These are phyloP conservation scores for Neurospora sp. DNA, from an alignment of 495 filamentous ascomycete genomes.

Conservation along the genomic window DNA sequence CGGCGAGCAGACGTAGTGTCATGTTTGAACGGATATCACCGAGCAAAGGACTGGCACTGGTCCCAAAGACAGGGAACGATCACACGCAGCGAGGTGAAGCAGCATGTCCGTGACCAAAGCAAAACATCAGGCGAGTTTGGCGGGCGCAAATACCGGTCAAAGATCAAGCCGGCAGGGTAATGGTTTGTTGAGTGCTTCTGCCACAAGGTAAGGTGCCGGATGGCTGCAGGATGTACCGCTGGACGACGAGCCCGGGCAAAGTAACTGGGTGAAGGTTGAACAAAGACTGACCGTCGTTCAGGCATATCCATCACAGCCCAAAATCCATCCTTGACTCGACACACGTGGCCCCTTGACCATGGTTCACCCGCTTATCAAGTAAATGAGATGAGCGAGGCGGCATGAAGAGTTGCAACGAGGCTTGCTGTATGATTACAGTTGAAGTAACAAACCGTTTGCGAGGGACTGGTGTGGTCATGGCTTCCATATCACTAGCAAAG, in stretches of 20 bases:
- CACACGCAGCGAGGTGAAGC: constrained; percentile 36
- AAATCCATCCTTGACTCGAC: constrained; percentile 38
- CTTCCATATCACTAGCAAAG: not conserved
- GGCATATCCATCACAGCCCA: constrained; percentile 24
- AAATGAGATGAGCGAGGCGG: not conserved
- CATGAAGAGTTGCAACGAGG: not conserved
- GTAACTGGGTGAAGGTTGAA: constrained; percentile 28
- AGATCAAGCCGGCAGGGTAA: constrained; percentile 31
- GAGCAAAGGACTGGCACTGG: constrained; percentile 9
- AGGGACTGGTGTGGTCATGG: not conserved
- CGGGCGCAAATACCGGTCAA: constrained; percentile 34
- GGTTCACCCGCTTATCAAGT: not conserved
- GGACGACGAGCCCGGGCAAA: constrained; percentile 23
- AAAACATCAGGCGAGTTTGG: constrained; percentile 39
- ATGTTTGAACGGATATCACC: not conserved
- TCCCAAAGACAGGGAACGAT: constrained; percentile 29
- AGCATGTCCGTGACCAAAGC: constrained; percentile 25
- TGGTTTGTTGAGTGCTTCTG: constrained; percentile 36
- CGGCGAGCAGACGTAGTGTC: not conserved
- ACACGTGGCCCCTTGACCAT: constrained; percentile 31
- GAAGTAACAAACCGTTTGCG: not conserved
- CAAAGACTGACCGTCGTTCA: constrained; percentile 31
- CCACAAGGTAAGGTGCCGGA: constrained; percentile 33
- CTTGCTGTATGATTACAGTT: not conserved
- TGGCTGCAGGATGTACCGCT: constrained; percentile 43